Percentiles rank a stretch among this genome's conserved stretches.
Evolutionary conservation across 1,139 yeast genomes (phyloP).

Genomic region (Yamadazyma spencermartinsiae): DNA sequence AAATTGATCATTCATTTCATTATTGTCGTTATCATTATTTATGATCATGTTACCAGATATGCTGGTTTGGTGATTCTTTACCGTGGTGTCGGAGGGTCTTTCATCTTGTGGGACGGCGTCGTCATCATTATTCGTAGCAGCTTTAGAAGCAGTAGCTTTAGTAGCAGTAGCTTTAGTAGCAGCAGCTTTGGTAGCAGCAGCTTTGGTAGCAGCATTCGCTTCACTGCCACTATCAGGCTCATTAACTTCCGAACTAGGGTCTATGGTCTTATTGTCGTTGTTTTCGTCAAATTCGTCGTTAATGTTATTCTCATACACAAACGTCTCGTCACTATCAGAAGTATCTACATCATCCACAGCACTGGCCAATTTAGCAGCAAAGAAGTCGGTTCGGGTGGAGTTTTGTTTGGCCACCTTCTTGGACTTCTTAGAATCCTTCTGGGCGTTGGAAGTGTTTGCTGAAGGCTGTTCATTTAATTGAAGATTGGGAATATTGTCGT

Average conservation of each 20-base stretch:
- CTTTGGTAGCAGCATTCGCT: not conserved
- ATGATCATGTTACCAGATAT: no score
- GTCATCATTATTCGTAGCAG: no score
- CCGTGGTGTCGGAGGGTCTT: no score
- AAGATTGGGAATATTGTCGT: constrained; percentile 15
- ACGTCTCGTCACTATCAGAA: constrained; percentile 89
- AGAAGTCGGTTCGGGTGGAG: constrained; percentile 79
- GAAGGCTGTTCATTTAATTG: constrained; percentile 11
- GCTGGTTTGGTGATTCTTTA: no score
- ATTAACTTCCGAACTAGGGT: constrained; percentile 2
- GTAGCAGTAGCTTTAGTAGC: no score
- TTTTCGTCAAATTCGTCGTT: constrained; percentile 11
- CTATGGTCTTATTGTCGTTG: constrained; percentile 3
- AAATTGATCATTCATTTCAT: constrained; percentile 4
- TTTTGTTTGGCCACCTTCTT: constrained; percentile 28
- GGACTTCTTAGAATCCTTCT: constrained; percentile 13
- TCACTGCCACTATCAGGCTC: not conserved
- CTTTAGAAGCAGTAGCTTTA: no score
- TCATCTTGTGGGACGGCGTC: no score
- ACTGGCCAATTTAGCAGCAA: constrained; percentile 90
- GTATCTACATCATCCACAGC: constrained; percentile 90
- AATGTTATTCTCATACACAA: constrained; percentile 72
- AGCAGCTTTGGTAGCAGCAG: no score
- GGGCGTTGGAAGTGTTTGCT: constrained; percentile 5
- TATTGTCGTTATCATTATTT: constrained; percentile 3